Base-by-base conservation (phyloP, 441 rosid species). In the Gossypium davidsonii region DNA sequence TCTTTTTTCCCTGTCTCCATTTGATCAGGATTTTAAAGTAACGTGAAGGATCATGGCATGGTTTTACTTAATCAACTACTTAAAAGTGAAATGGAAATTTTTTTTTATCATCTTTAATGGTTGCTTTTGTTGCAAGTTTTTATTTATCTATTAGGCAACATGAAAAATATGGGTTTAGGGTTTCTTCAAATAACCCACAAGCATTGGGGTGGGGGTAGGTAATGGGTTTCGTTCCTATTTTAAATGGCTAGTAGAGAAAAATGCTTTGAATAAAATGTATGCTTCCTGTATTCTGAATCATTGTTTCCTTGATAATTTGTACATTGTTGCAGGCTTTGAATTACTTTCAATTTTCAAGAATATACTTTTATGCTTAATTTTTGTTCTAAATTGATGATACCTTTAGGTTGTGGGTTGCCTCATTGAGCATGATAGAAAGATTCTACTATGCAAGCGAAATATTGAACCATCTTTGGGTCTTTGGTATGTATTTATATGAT, bases 401-500 rank as follows among this genome's bases (percentile, higher is more conserved):
- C 52, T 75, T 23, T 55, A 94, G 98, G 98, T 94, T 67, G 98
- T 92, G 14, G 98, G 98, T 77, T 92, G 98, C 83, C 91, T 94
- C 76, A 91, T 92, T 17, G 93, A 91, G 86, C 89, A 91, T 76
- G 97, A 91, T 73, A 87, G 81, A 77, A 91, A 87, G 81, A 81
- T 94, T 81, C 87, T 94, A 52, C 96, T 94, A 71, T 94, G 98
- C 91, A 94, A 91, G 81, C 86, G 98, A 77, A 92, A 94, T 76
- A 92, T 94, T 77, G 90, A 94, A 85, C 98, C 98, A 55, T 94
- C 98, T 70, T 78, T 74, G 39, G 97, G 92, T 63, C 92, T 94
- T 73, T 94, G 98, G 98, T 94, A 85, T 66, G 84, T 76, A 39
- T 34, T 12, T 42, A 8, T 39, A 60, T 25, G 21, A 21, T 63